These are phyloP conservation scores for Citrus medica DNA, from an alignment of 345 rosid species.

Conservation along the genomic window DNA sequence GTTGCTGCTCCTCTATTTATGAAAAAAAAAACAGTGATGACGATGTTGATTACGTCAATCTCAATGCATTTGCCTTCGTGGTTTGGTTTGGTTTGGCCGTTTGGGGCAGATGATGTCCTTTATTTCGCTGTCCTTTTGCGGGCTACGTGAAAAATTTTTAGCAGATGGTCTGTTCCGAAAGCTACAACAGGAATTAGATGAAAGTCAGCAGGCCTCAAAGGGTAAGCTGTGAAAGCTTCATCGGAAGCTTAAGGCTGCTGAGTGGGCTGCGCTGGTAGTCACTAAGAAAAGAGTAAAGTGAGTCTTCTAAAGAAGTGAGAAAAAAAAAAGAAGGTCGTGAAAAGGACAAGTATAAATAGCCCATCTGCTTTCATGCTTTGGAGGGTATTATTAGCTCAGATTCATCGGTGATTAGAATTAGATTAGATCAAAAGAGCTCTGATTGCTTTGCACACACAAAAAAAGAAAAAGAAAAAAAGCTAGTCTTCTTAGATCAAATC, in stretches of 20 bases:
- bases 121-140: neutral
- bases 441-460: neutral
- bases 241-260: neutral
- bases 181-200: neutral
- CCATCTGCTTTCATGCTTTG: neutral
- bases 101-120: no score
- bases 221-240: no score
- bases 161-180: neutral
- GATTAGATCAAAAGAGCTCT: conserved; percentile 12
- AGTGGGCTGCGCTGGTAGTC: conserved; percentile 4
- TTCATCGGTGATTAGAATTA: neutral
- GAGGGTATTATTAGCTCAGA: conserved; percentile 21
- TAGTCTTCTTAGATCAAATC: neutral
- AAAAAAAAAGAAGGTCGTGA: neutral
- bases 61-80: no score
- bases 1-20: no score
- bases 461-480: no score
- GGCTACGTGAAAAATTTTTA: no score
- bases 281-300: neutral
- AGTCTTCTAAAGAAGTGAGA: neutral
- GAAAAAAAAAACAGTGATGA: no score
- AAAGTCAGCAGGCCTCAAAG: neutral
- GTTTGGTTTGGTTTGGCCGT: no score
- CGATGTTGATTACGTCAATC: no score
- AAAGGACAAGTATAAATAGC: no score